Evolutionary conservation across 306 rosid species (phyloP), one percentile per base, ranked within the genome.

Genomic region (Abrus precatorius): DNA sequence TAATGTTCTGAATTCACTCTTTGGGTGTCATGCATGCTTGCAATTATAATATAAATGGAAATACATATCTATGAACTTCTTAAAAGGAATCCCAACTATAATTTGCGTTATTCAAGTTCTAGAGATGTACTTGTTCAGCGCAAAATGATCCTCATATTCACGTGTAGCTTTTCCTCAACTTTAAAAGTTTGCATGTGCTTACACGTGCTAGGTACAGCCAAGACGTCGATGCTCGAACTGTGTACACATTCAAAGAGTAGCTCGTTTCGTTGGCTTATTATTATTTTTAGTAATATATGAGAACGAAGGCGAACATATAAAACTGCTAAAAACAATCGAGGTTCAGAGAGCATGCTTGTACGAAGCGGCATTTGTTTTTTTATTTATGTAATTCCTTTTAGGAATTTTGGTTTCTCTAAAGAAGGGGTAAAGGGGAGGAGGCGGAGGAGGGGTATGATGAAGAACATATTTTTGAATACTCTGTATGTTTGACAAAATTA

Each of bases 141-240:
- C 12, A 47, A 10, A 32, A 48, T 30, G 75, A 69, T 69, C 5
- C 38, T 49, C 27, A 34, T 30, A 33, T 32, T 69, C 75, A 50
- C 32, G 61, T 70, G 61, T 50, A 7, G 32, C 48, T 77, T 63
- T 52, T n/a, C 28, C 50, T 44, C 52, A 61, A 43, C 75, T 67
- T 28, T 78, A 44, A 68, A 78, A 67, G 61, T 36, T 14, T 67
- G 68, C 82, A 66, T 41, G 75, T 77, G 82, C 65, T 33, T 54
- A 62, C 82, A 77, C 71, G 65, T 77, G 81, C 73, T 64, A 40
- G 65, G 54, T 50, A 52, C 43, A 50, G 41, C 32, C 52, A 63
- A 34, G 74, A 12, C 10, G 56, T 9, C 61, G 72, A 14, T 20
- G 60, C 60, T 54, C 60, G 9, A 54, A 54, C 30, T 54, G 6